Percentiles rank a stretch among this genome's conserved stretches.
phyloP scores from a whole-genome alignment of 2,329 filamentous ascomycete species.

The Microcyclosporella mali region DNA sequence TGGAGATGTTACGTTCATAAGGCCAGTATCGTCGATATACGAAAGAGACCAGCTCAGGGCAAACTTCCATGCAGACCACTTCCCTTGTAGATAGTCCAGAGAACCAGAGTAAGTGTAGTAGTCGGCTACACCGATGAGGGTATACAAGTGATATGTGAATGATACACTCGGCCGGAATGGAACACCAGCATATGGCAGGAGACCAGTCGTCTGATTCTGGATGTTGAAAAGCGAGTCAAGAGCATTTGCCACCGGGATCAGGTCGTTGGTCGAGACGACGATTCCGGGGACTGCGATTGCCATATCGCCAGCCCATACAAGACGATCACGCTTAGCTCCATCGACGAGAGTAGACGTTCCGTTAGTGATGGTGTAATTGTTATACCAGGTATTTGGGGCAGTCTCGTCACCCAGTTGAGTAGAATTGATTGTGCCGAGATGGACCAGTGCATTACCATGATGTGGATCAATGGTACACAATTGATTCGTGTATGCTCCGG shows the following conservation, averaged over 20 bases:
- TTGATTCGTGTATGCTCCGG: slow-evolving; percentile 34
- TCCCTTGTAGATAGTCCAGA: slow-evolving; percentile 33
- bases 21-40: slow-evolving; percentile 38
- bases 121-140: slow-evolving; percentile 41
- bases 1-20: slow-evolving; percentile 43
- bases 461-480: slow-evolving; percentile 31
- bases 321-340: slow-evolving; percentile 54
- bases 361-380: slow-evolving; percentile 38
- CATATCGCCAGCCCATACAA: slow-evolving; percentile 59
- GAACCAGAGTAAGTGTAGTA: slow-evolving; percentile 38
- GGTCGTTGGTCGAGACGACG: slow-evolving; percentile 45
- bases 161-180: slow-evolving; percentile 32
- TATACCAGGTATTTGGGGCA: slow-evolving; percentile 34
- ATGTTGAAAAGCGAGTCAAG: slow-evolving; percentile 26
- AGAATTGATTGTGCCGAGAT: slow-evolving; percentile 29
- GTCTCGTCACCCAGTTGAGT: slow-evolving; percentile 27
- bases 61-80: slow-evolving; percentile 42
- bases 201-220: slow-evolving; percentile 27
- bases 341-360: slow-evolving; percentile 40
- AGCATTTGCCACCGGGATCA: slow-evolving; percentile 30
- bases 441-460: slow-evolving; percentile 32
- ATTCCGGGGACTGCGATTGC: slow-evolving; percentile 44
- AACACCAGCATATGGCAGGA: slow-evolving; percentile 25
- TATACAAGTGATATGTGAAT: slow-evolving; percentile 53
- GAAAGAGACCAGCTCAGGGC: slow-evolving; percentile 39